A percentile compares a stretch with the other conserved stretches of the same genome.
These are phyloP conservation scores for Xylaria telfairii DNA, from an alignment of 495 filamentous ascomycete genomes.

Conservation along the genomic window DNA sequence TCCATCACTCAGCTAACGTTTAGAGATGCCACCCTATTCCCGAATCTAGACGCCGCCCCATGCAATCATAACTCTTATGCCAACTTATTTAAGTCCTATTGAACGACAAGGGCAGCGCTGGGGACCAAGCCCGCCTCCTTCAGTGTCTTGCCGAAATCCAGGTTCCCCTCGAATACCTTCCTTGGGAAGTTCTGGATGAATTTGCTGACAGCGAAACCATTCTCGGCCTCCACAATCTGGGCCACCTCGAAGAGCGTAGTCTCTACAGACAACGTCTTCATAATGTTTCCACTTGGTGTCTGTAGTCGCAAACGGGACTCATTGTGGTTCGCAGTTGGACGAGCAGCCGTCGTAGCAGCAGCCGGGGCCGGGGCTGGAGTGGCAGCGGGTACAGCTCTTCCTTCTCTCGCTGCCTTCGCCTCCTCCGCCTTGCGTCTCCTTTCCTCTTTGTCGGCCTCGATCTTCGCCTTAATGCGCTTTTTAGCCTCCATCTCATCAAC, in stretches of 20 bases:
- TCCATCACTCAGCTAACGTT: constrained; percentile 1
- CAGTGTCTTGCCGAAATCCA: constrained; percentile 88
- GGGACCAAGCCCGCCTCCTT: constrained; percentile 92
- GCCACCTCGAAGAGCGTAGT: constrained; percentile 96
- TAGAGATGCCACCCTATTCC: constrained; percentile 5
- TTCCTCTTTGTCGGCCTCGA: constrained; percentile 88
- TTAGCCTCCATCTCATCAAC: constrained; percentile 84
- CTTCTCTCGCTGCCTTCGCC: constrained; percentile 83
- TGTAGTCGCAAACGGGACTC: constrained; percentile 86
- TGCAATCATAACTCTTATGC: constrained; percentile 28
- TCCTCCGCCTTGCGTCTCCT: constrained; percentile 80
- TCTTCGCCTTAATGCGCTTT: constrained; percentile 86
- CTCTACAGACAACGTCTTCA: constrained; percentile 82
- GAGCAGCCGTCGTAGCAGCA: constrained; percentile 34
- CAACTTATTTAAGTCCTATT: constrained; percentile 45
- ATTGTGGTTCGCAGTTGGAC: constrained; percentile 61
- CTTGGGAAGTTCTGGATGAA: constrained; percentile 87
- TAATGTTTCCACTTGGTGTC: constrained; percentile 71
- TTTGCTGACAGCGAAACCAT: constrained; percentile 62
- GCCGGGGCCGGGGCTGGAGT: constrained; percentile 42
- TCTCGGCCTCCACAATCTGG: constrained; percentile 69
- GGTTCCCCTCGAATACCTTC: constrained; percentile 74
- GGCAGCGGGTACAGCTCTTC: constrained; percentile 58
- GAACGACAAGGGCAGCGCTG: constrained; percentile 83
- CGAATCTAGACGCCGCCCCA: constrained; percentile 30